Conservation (phyloP, 768 basidiomycete species). For the Suillus bovinus region DNA sequence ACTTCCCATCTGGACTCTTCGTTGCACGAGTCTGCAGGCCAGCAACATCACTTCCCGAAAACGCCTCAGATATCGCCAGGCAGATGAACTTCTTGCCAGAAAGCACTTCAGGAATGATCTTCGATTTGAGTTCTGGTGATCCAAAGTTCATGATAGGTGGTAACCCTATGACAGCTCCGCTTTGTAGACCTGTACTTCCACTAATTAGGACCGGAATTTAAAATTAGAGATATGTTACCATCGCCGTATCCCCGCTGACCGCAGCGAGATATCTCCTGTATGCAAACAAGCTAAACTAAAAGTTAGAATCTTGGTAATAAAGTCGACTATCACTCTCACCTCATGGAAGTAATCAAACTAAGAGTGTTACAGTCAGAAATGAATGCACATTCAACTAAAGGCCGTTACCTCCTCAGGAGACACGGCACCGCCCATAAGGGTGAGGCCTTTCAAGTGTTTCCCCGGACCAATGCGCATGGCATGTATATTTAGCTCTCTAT, state of each 20-base stretch:
- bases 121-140: slow-evolving; percentile 53
- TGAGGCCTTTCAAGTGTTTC: slow-evolving; percentile 81
- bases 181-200: slow-evolving; percentile 47
- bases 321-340: slow-evolving; percentile 30
- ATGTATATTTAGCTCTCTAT: slow-evolving; percentile 47
- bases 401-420: slow-evolving; percentile 68
- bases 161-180: slow-evolving; percentile 79
- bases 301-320: background rate
- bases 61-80: slow-evolving; percentile 87
- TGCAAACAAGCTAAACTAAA: slow-evolving; percentile 61
- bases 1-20: slow-evolving; percentile 79
- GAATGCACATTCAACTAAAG: background rate
- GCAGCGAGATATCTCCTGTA: slow-evolving; percentile 72
- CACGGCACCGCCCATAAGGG: slow-evolving; percentile 77
- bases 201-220: background rate
- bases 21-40: slow-evolving; percentile 77
- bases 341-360: slow-evolving; percentile 89
- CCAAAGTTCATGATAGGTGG: slow-evolving; percentile 88
- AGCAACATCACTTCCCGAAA: slow-evolving; percentile 83
- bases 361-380: background rate
- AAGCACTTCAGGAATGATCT: slow-evolving; percentile 66
- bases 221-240: slow-evolving; percentile 40
- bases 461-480: slow-evolving; percentile 77
- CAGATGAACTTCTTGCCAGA: slow-evolving; percentile 82
- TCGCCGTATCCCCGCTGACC: slow-evolving; percentile 80